Evolutionary conservation across 192 early-diverging fungal genomes (phyloP), one percentile per base, ranked within the genome.

Genomic region (Chytriomyces sp.): DNA sequence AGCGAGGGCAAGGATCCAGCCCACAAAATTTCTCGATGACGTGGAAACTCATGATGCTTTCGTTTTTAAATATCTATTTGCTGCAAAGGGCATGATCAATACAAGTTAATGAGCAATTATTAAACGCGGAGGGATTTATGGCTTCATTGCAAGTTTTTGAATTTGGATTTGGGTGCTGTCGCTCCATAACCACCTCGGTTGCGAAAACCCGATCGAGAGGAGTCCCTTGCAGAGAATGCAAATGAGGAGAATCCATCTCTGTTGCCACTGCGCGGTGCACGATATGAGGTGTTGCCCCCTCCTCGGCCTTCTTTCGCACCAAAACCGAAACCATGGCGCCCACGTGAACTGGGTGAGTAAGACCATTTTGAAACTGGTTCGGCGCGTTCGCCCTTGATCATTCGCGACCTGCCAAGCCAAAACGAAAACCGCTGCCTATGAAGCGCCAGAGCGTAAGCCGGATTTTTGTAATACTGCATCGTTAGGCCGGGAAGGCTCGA

Each of bases 401-500:
- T 53, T 17, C 26, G 32, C 5, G 36, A 14, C 12, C 65, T 10
- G 52, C 65, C 65, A 7, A 68, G 52, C 65, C 65, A 68, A 34
- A 34, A 55, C 2, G 65, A 52, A 55, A 32, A 68, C n/a, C 65
- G 65, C 65, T 56, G 49, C n/a, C 36, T 52, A 39, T 68, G 65
- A 5, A 68, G n/a, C 33, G 17, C 25, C 32, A 68, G 65, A 25
- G 65, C 65, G 7, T 5, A 33, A 10, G n/a, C 65, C 17, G 44
- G n/a, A 5, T 68, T 17, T 6, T 39, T 34, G 7, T 7, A 33
- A 34, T 56, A 56, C 8, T 33, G 36, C 33, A n/a, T 22, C 32
- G 44, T 68, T 10, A 68, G 52, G 8, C n/a, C 52, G 14, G 10
- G 10, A 5, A 68, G 52, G n/a, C 26, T 68, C 4, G 52, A 68